phyloP scores from a whole-genome alignment of 805 yeast species.

The Candida awuae region DNA sequence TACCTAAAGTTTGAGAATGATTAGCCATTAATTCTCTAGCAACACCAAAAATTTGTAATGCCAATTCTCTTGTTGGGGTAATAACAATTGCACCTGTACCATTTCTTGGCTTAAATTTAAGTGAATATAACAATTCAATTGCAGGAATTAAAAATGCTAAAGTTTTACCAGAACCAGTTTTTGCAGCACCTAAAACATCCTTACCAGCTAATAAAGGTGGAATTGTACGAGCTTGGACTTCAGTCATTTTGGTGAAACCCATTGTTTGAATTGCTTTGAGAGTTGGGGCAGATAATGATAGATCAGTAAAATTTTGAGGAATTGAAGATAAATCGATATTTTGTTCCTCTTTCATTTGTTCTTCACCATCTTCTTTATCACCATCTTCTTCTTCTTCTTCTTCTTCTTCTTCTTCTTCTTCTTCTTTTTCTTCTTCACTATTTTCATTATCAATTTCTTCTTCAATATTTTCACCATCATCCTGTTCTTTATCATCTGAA shows the following conservation, averaged over 20 bases:
- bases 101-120: slow-evolving; percentile 93
- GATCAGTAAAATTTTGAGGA: slow-evolving; percentile 35
- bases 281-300: slow-evolving; percentile 75
- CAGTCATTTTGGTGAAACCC: slow-evolving; percentile 91
- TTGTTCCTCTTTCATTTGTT: not conserved
- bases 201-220: slow-evolving; percentile 95
- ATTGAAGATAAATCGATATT: slow-evolving; percentile 8
- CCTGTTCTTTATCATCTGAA: slow-evolving; percentile 25
- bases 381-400: slow-evolving; percentile 24
- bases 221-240: slow-evolving; percentile 90
- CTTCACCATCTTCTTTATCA: slow-evolving; percentile 4
- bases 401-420: slow-evolving; percentile 22
- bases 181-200: slow-evolving; percentile 98
- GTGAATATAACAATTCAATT: slow-evolving; percentile 79
- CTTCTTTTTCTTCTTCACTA: slow-evolving; percentile 16
- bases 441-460: slow-evolving; percentile 22
- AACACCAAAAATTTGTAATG: slow-evolving; percentile 95
- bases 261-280: slow-evolving; percentile 70
- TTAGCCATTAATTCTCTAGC: slow-evolving; percentile 87
- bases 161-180: slow-evolving; percentile 98
- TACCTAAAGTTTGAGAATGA: slow-evolving; percentile 91
- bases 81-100: slow-evolving; percentile 96
- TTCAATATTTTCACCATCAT: slow-evolving; percentile 22
- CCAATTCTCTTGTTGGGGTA: slow-evolving; percentile 96
- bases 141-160: slow-evolving; percentile 95